A percentile compares a stretch with the other conserved stretches of the same genome.
These are phyloP conservation scores for Saraca asoca DNA, from an alignment of 331 rosid species.

Conservation along the genomic window DNA sequence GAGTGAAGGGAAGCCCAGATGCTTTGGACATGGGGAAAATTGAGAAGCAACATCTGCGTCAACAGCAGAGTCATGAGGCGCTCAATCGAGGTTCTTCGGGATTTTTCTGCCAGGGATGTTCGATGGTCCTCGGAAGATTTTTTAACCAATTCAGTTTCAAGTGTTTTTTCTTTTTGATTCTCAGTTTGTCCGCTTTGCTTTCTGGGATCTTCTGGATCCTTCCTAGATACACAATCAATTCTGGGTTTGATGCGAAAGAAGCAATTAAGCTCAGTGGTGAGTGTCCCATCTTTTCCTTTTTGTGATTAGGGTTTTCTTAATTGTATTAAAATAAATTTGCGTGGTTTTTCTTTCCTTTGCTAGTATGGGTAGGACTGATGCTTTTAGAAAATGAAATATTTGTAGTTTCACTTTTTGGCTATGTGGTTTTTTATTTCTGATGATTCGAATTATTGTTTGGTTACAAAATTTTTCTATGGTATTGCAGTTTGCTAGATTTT, in stretches of 20 bases:
- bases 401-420: conserved; percentile 6
- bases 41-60: conserved; percentile 53
- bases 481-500: not conserved
- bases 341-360: conserved; percentile 11
- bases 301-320: not conserved
- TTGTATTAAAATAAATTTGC: not conserved
- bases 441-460: not conserved
- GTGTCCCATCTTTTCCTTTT: not conserved
- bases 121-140: conserved; percentile 37
- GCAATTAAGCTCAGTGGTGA: conserved; percentile 67
- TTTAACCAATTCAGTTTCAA: conserved; percentile 59
- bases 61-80: conserved; percentile 39
- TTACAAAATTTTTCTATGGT: not conserved
- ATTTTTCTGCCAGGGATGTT: conserved; percentile 47
- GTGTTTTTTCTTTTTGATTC: conserved; percentile 64
- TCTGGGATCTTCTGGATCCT: conserved; percentile 82
- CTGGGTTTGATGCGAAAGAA: conserved; percentile 63
- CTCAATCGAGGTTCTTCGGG: conserved; percentile 40
- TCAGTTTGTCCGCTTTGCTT: conserved; percentile 59
- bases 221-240: conserved; percentile 43
- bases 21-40: conserved; percentile 88
- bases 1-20: conserved; percentile 51
- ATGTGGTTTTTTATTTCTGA: not conserved
- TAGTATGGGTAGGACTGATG: not conserved
- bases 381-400: too few species aligned